Percentiles rank a stretch among this genome's conserved stretches.
Conservation (phyloP, 352 stramenopile genomes). For the Phytophthora litchii region DNA sequence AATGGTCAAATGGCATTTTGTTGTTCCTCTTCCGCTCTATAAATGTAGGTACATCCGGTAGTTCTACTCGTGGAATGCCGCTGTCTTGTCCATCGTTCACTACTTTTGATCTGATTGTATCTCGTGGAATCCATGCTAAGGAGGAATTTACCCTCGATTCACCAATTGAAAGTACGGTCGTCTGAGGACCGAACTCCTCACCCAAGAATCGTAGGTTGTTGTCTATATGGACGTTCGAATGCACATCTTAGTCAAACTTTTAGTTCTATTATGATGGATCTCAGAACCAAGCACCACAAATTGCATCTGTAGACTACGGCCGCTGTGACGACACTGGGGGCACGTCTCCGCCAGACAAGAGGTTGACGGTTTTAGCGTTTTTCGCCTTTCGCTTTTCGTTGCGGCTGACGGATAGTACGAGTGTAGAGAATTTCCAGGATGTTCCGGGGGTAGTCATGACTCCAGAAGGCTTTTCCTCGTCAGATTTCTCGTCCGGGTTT, state of each 20-base stretch:
- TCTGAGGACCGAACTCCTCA: no score
- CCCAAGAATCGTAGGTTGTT: conserved; percentile 18
- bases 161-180: no score
- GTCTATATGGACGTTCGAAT: background rate
- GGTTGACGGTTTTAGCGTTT: conserved; percentile 70
- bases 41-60: conserved; percentile 10
- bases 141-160: background rate
- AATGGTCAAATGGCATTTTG: conserved; percentile 10
- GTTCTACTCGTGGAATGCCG: background rate
- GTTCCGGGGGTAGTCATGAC: conserved; percentile 70
- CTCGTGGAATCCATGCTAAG: background rate
- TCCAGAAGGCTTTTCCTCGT: conserved; percentile 15
- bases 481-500: conserved; percentile 18
- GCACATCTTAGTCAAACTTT: background rate
- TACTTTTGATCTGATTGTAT: conserved; percentile 3
- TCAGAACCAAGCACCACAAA: background rate
- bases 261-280: conserved; percentile 24
- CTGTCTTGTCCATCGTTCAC: conserved; percentile 2
- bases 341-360: conserved; percentile 39
- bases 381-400: conserved; percentile 68
- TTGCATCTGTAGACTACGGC: conserved; percentile 2
- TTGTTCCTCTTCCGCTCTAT: conserved; percentile 9
- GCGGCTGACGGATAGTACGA: conserved; percentile 65
- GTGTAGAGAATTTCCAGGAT: conserved; percentile 78
- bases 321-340: conserved; percentile 21